Conservation (phyloP, 1,284 basidiomycete genomes). For the Pseudomicrostroma phylloplanum region DNA sequence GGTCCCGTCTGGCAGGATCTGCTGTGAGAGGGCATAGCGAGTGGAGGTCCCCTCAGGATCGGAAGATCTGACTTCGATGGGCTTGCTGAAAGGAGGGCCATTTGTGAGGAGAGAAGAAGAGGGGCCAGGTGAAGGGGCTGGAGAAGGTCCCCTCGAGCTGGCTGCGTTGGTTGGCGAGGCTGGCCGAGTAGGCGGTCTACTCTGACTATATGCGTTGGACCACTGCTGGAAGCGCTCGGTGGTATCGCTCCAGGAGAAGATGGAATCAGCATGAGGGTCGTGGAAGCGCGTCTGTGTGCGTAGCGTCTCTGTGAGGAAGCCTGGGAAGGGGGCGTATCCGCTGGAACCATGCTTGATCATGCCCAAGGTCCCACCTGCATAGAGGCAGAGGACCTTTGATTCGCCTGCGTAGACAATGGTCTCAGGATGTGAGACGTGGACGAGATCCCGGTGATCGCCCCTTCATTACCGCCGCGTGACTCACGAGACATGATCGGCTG, state of each 20-base stretch:
- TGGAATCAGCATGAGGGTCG: conserved; percentile 58
- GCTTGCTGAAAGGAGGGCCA: conserved; percentile 6
- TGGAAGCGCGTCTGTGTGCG: conserved; percentile 75
- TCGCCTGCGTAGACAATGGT: conserved; percentile 12
- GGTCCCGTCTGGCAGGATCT: conserved; percentile 24
- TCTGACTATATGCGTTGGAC: conserved; percentile 34
- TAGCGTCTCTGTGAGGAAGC: conserved; percentile 69
- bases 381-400: conserved; percentile 68
- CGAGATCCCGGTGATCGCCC: no score
- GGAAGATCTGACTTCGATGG: conserved; percentile 8
- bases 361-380: conserved; percentile 72
- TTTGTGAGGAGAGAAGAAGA: no score
- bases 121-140: not conserved
- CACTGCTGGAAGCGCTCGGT: conserved; percentile 30
- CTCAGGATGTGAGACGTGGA: not conserved
- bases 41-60: conserved; percentile 24
- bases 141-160: not conserved
- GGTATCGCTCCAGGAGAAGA: conserved; percentile 44
- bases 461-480: no score
- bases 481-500: no score
- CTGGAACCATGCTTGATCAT: conserved; percentile 52
- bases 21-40: conserved; percentile 25
- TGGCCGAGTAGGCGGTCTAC: not conserved
- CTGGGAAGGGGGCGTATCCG: conserved; percentile 80
- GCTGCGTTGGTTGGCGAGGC: not conserved